These are phyloP conservation scores for Aphanocladium album DNA, from an alignment of 2,329 filamentous ascomycete species.

Conservation along the genomic window DNA sequence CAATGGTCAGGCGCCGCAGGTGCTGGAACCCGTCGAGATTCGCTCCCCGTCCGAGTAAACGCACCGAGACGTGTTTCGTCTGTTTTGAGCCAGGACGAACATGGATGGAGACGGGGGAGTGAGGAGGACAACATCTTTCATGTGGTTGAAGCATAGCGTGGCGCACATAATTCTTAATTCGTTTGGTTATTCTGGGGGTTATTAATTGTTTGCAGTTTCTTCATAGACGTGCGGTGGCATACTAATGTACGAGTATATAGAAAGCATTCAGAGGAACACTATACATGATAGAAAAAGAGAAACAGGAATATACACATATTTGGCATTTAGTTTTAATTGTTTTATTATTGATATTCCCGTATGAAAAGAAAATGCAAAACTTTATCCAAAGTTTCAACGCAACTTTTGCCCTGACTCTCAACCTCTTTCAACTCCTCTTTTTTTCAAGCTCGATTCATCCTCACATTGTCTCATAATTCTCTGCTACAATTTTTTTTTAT, in stretches of 20 bases:
- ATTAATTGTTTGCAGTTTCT: not conserved
- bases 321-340: too few species aligned
- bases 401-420: too few species aligned
- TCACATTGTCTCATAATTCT: not conserved
- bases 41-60: conserved; percentile 16
- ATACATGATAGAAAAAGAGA: not conserved
- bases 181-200: conserved; percentile 6
- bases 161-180: conserved; percentile 6
- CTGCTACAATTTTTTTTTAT: not conserved
- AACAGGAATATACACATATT: not conserved
- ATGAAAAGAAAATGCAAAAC: not conserved
- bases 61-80: too few species aligned
- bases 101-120: not conserved
- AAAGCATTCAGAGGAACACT: not conserved
- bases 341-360: not conserved
- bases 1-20: conserved; percentile 13
- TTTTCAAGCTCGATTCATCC: not conserved
- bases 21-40: conserved; percentile 25
- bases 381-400: not conserved
- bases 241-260: not conserved
- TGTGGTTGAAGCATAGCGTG: conserved; percentile 28
- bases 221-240: too few species aligned
- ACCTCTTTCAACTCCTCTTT: not conserved
- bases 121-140: not conserved
- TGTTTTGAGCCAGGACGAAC: too few species aligned